phyloP scores from a whole-genome alignment of 2,329 filamentous ascomycete genomes.

The Juglanconis juglandina region DNA sequence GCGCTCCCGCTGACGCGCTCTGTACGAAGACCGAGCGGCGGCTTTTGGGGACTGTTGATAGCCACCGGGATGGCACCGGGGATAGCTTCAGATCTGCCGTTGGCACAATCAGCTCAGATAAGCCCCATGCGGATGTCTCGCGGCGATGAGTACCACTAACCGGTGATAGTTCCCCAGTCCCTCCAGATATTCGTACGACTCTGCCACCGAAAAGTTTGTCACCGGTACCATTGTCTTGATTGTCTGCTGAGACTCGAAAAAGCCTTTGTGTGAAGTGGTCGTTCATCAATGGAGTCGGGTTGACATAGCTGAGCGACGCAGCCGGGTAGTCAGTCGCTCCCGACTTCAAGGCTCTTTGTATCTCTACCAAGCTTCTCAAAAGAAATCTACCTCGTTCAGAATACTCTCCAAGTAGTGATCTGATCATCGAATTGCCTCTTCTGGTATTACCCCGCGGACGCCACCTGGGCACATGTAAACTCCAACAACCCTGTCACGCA shows the following conservation, averaged over 20 bases:
- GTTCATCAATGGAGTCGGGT: not conserved
- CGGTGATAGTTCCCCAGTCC: conserved; percentile 21
- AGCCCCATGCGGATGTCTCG: not conserved
- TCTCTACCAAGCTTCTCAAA: too few relatives aligned
- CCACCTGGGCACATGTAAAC: not conserved
- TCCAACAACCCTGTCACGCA: not conserved
- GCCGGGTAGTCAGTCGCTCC: too few relatives aligned
- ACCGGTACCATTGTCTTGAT: conserved; percentile 10
- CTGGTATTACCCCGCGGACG: not conserved
- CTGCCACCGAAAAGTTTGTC: conserved; percentile 17
- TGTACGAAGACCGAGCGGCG: conserved; percentile 60
- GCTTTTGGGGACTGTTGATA: conserved; percentile 64
- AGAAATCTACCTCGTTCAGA: too few relatives aligned
- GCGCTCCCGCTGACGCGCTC: conserved; percentile 55
- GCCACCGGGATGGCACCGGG: conserved; percentile 58
- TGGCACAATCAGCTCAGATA: not conserved
- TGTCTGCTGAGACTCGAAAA: too few relatives aligned
- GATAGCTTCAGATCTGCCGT: conserved; percentile 47
- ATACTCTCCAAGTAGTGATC: too few relatives aligned
- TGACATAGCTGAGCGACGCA: not conserved
- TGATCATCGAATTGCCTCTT: not conserved
- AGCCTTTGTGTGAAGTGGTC: too few relatives aligned
- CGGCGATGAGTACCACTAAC: conserved; percentile 5
- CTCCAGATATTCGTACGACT: conserved; percentile 18
- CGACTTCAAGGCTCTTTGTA: too few relatives aligned